A percentile compares a stretch with the other conserved stretches of the same genome.
These are phyloP conservation scores for Rhizopus sp. DNA, from an alignment of 371 early-diverging fungal genomes.

Conservation along the genomic window DNA sequence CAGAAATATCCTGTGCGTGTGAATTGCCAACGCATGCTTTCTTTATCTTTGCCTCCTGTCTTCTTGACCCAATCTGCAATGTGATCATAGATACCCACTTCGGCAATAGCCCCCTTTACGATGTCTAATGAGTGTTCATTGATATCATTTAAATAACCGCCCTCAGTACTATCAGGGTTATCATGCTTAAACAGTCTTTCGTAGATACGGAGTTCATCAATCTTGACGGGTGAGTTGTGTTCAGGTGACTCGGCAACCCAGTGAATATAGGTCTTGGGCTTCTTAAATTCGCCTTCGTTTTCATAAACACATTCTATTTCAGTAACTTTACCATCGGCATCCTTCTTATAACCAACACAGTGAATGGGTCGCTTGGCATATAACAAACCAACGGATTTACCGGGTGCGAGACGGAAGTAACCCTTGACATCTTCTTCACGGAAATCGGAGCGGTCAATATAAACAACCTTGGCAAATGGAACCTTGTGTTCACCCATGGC, in stretches of 20 bases:
- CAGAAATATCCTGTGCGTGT: constrained; percentile 97
- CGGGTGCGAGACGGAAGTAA: constrained; percentile 93
- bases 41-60: constrained; percentile 56
- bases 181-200: constrained; percentile 87
- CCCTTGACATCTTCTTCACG: constrained; percentile 87
- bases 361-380: constrained; percentile 84
- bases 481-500: constrained; percentile 82
- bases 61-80: constrained; percentile 47
- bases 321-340: constrained; percentile 69
- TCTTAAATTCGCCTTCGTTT: constrained; percentile 66
- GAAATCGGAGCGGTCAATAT: constrained; percentile 97
- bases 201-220: constrained; percentile 88
- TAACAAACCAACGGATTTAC: constrained; percentile 93
- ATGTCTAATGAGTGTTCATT: constrained; percentile 80
- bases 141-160: constrained; percentile 93
- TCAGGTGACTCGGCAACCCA: constrained; percentile 92
- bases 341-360: constrained; percentile 78
- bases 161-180: constrained; percentile 89
- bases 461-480: constrained; percentile 87
- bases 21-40: constrained; percentile 95
- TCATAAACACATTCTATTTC: constrained; percentile 84
- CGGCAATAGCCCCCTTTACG: constrained; percentile 76
- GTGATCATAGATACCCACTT: constrained; percentile 80
- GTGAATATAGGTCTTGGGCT: constrained; percentile 98
- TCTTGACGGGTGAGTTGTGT: constrained; percentile 79